A percentile compares a stretch with the other conserved stretches of the same genome.
phyloP scores from a whole-genome alignment of 2,329 filamentous ascomycete genomes.

The Chrysoporthe puriensis region DNA sequence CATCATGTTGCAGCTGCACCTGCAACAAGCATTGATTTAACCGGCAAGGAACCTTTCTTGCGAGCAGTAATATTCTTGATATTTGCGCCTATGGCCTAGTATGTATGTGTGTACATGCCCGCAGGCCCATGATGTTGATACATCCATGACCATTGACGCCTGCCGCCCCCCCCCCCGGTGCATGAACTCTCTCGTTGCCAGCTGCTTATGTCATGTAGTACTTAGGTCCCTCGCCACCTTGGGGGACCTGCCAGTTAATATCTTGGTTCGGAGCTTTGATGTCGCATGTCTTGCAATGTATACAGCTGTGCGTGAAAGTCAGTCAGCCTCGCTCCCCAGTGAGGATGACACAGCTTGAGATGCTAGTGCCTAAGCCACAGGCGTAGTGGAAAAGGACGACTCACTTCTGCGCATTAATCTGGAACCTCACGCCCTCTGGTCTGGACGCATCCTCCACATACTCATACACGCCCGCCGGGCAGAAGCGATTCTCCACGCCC shows the following conservation, averaged over 20 bases:
- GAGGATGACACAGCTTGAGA: not conserved
- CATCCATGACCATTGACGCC: not conserved
- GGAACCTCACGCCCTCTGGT: slow-evolving; percentile 87
- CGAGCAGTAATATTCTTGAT: not conserved
- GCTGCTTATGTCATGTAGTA: slow-evolving; percentile 66
- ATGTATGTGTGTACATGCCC: not conserved
- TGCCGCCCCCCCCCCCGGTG: not conserved
- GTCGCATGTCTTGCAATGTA: slow-evolving; percentile 99
- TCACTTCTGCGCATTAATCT: slow-evolving; percentile 98
- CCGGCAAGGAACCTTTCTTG: no score
- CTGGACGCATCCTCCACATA: slow-evolving; percentile 93
- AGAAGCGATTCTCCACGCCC: slow-evolving; percentile 95
- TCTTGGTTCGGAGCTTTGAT: slow-evolving; percentile 97
- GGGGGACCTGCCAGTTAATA: slow-evolving; percentile 95
- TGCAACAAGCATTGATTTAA: not conserved
- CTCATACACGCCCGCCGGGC: slow-evolving; percentile 95
- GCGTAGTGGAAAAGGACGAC: slow-evolving; percentile 42
- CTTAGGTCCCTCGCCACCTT: slow-evolving; percentile 81
- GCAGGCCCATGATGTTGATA: not conserved
- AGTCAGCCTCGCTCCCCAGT: slow-evolving; percentile 31
- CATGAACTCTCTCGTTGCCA: not conserved
- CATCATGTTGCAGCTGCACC: not conserved
- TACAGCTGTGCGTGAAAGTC: slow-evolving; percentile 67
- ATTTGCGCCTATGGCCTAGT: not conserved
- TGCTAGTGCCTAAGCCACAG: not conserved